These are phyloP conservation scores for Auriscalpium vulgare DNA, from an alignment of 768 basidiomycete genomes.

Conservation along the genomic window DNA sequence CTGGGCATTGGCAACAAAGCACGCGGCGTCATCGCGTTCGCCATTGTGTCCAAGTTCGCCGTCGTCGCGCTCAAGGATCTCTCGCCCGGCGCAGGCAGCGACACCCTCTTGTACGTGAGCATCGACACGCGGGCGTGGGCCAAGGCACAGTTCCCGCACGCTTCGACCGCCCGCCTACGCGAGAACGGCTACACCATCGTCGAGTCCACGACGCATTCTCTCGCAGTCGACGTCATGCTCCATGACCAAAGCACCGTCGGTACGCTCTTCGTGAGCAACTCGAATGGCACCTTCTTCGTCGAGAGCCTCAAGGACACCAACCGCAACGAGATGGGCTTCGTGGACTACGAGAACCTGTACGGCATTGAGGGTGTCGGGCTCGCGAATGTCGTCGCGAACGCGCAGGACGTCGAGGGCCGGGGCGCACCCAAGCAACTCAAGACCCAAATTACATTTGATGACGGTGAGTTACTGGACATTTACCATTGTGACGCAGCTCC, in stretches of 20 bases:
- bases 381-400: slow-evolving; percentile 80
- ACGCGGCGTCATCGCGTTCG: slow-evolving; percentile 85
- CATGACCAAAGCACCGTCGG: slow-evolving; percentile 61
- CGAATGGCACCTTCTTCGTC: slow-evolving; percentile 93
- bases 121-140: slow-evolving; percentile 82
- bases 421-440: slow-evolving; percentile 63
- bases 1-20: slow-evolving; percentile 82
- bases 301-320: slow-evolving; percentile 90
- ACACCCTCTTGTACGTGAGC: slow-evolving; percentile 83
- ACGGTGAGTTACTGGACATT: slow-evolving; percentile 38
- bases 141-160: slow-evolving; percentile 88
- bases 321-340: slow-evolving; percentile 78
- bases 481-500: no score
- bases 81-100: slow-evolving; percentile 42
- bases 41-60: slow-evolving; percentile 87
- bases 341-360: slow-evolving; percentile 86
- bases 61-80: slow-evolving; percentile 83
- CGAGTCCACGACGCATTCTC: slow-evolving; percentile 86
- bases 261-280: slow-evolving; percentile 92
- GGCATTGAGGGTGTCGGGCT: slow-evolving; percentile 88
- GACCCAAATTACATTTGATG: slow-evolving; percentile 84
- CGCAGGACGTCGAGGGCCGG: slow-evolving; percentile 73
- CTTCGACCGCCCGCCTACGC: slow-evolving; percentile 63
- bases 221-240: slow-evolving; percentile 89
- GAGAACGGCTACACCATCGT: slow-evolving; percentile 97